Percentiles rank a stretch among this genome's conserved stretches.
Evolutionary conservation across 2,329 filamentous ascomycete genomes (phyloP).

Genomic region (Alternaria infectoria): DNA sequence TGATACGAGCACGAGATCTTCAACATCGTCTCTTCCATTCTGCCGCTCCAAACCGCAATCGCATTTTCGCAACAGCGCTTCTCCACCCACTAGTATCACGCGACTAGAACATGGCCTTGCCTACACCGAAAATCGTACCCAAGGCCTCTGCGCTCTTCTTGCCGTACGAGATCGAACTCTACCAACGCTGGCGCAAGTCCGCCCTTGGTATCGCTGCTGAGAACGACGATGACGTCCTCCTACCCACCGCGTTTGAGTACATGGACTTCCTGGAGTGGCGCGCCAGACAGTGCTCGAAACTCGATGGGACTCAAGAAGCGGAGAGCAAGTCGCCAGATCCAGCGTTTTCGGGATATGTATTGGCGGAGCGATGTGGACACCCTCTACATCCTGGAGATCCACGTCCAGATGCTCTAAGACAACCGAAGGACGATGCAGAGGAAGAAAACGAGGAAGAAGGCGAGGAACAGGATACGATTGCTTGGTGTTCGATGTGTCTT

Average conservation of each 20-base stretch:
- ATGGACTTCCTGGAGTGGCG: constrained; percentile 10
- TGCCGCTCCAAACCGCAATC: neutral
- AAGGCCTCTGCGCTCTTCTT: neutral
- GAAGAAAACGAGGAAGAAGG: neutral
- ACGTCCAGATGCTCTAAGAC: neutral
- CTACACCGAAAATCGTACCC: neutral
- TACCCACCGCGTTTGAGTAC: constrained; percentile 16
- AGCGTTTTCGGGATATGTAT: neutral
- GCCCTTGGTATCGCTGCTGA: neutral
- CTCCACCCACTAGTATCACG: too few relatives aligned
- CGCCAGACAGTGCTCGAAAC: neutral
- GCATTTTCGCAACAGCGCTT: too few relatives aligned
- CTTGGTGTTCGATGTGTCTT: constrained; percentile 13
- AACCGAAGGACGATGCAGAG: neutral
- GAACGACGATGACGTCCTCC: neutral
- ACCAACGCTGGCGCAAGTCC: neutral
- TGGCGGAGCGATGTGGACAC: neutral
- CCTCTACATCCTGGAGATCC: constrained; percentile 10
- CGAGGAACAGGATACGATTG: neutral
- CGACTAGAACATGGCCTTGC: too few relatives aligned
- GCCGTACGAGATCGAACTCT: neutral
- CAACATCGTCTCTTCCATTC: neutral
- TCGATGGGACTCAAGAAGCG: neutral
- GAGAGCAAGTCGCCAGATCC: neutral
- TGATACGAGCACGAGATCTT: neutral